Base-by-base conservation (phyloP, 192 early-diverging fungal species). In the Geosiphon pyriformis region DNA sequence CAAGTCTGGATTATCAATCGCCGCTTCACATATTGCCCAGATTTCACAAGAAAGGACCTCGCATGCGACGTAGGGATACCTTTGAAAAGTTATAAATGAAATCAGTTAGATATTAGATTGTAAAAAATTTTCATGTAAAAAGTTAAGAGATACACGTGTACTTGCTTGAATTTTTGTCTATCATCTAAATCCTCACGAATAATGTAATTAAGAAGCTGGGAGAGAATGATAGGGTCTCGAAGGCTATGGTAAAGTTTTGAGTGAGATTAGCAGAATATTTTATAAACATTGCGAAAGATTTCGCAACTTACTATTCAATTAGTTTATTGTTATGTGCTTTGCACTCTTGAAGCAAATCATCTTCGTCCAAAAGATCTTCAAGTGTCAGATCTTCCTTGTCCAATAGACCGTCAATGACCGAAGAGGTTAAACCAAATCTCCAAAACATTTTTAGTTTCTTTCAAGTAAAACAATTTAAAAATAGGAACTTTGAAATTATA, bases 301-400 rank as follows among this genome's bases (percentile, higher is more conserved):
- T 29, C 18, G 33, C 27, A 67, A 29, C 20, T 66, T 85, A 91
- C 84, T 81, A 94, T 74, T 94, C 86, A 57, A 99, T 79, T 20
- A 99, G 84, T 76, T 91, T 94, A 42, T 88, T 80, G 77, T 94
- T 96, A 54, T 95, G 90, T 42, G 86, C 83, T 73, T 96, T 95
- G 72, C 90, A 87, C 84, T 99, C 94, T 78, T 97, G 94, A 56
- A 96, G 77, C 59, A 99, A 79, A 78, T 94, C 94, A 66, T 92
- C 87, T 65, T 97, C 93, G 71, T 94, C 89, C 47, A 99, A 80
- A 23, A 97, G 74, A 68, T 97, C 95, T 50, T 94, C 91, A 32
- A 97, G 81, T 18, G 91, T 90, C 59, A 93, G 72, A 71, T 91
- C 92, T 60, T 92, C 91, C 66, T 91, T 92, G 47, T 96, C 94